Percentiles rank a stretch among this genome's conserved stretches.
phyloP scores from a whole-genome alignment of 768 basidiomycete species.

The Suillus paluster region DNA sequence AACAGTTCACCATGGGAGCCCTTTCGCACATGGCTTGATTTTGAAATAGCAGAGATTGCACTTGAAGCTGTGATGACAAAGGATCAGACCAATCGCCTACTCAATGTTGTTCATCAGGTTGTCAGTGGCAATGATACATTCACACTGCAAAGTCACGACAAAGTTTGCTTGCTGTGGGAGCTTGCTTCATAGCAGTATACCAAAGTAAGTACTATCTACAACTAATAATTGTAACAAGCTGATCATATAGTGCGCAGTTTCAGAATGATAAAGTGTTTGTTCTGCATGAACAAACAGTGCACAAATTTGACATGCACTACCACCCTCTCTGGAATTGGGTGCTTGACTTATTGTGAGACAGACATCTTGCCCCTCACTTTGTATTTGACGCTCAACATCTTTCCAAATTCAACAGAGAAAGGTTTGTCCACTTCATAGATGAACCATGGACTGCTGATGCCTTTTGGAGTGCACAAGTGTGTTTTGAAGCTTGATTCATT shows the following conservation, averaged over 20 bases:
- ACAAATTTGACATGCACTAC: conserved; percentile 24
- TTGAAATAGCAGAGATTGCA: conserved; percentile 33
- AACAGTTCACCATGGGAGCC: conserved; percentile 35
- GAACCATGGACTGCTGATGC: conserved; percentile 43
- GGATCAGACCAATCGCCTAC: conserved; percentile 19
- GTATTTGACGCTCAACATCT: conserved; percentile 36
- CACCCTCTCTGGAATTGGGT: conserved; percentile 33
- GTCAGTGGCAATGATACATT: conserved; percentile 13
- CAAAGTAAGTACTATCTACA: conserved; percentile 8
- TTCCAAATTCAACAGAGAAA: conserved; percentile 31
- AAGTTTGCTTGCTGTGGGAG: conserved; percentile 29
- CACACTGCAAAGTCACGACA: conserved; percentile 19
- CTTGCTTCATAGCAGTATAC: conserved; percentile 10
- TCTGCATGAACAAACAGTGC: conserved; percentile 19
- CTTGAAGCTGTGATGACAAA: conserved; percentile 25
- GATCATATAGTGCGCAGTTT: conserved; percentile 14
- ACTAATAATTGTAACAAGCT: not conserved
- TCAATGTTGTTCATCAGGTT: conserved; percentile 21
- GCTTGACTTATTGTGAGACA: conserved; percentile 31
- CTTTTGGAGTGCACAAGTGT: conserved; percentile 44
- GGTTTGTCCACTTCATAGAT: conserved; percentile 33
- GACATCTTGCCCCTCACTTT: conserved; percentile 23
- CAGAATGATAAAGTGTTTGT: conserved; percentile 19
- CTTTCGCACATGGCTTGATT: conserved; percentile 32
- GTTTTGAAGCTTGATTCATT: conserved; percentile 1